These are phyloP conservation scores for Lactuca sativa DNA, from an alignment of 129 eudicot species.

Conservation along the genomic window DNA sequence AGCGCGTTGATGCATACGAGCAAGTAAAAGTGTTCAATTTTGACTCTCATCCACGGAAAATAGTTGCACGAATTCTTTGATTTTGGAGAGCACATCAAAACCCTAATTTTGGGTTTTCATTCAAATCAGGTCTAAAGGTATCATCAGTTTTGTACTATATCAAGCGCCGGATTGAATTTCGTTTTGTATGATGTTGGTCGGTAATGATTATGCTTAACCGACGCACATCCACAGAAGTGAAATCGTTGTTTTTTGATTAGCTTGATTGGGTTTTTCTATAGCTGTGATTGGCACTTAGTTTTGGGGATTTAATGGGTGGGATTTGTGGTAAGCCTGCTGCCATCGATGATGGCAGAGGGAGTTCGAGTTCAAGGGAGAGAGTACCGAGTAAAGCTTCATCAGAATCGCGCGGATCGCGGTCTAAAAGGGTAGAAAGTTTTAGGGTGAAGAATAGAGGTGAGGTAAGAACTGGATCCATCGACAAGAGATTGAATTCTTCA, in stretches of 20 bases:
- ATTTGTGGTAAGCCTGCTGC: constrained; percentile 59
- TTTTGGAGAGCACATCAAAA: not conserved
- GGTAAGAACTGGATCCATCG: constrained; percentile 25
- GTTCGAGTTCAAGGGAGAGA: constrained; percentile 34
- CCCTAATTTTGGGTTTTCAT: constrained; percentile 11
- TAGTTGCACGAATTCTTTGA: not conserved
- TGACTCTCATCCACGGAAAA: not conserved
- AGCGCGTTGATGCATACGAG: constrained; percentile 5
- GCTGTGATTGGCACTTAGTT: not conserved
- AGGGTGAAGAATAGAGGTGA: constrained; percentile 30
- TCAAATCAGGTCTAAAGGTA: not conserved
- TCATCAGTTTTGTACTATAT: not conserved
- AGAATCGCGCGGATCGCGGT: constrained; percentile 41
- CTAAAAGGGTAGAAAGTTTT: constrained; percentile 43
- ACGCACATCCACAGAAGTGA: not conserved
- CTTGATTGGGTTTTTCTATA: not conserved
- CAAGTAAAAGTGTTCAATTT: not conserved
- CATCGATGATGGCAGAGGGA: constrained; percentile 21
- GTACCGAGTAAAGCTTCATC: constrained; percentile 40
- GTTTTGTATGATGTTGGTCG: not conserved
- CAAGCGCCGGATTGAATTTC: constrained; percentile 2
- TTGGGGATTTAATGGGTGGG: constrained; percentile 49
- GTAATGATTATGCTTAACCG: not conserved
- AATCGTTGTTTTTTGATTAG: not conserved
- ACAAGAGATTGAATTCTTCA: constrained; percentile 29